phyloP scores from a whole-genome alignment of 805 yeast genomes.

The Candida oleophila region DNA sequence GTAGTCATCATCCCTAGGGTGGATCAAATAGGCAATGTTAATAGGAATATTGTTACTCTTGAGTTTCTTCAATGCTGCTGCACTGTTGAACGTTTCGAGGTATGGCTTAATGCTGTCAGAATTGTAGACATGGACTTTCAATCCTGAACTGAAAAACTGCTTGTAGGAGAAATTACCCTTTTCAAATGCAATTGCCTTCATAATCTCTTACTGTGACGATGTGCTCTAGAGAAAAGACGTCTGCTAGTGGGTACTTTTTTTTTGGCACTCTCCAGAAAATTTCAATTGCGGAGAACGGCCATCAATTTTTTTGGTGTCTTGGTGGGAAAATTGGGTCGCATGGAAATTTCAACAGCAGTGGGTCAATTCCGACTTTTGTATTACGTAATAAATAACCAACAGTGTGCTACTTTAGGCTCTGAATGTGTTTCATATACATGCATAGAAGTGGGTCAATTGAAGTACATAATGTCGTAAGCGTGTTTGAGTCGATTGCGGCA shows the following conservation, averaged over 20 bases:
- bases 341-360: no score
- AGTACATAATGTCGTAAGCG: no score
- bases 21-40: constrained; percentile 45
- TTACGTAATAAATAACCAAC: no score
- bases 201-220: neutral
- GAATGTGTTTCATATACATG: no score
- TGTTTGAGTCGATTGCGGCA: no score
- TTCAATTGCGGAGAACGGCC: neutral
- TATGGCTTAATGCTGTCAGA: constrained; percentile 26
- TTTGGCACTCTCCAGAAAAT: neutral
- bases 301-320: neutral
- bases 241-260: no score
- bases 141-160: constrained; percentile 41
- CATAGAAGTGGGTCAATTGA: no score
- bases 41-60: constrained; percentile 17
- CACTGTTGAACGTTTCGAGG: constrained; percentile 9
- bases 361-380: no score
- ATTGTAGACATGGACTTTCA: constrained; percentile 45
- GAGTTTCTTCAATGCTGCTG: constrained; percentile 15
- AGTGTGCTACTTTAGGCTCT: no score
- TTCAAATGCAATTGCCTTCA: neutral
- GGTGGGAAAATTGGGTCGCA: neutral
- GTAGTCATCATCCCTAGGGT: constrained; percentile 44
- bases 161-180: constrained; percentile 9
- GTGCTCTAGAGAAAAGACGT: no score